phyloP scores from a whole-genome alignment of 2,329 filamentous ascomycete species.

The Nothomitra cinnamomea region DNA sequence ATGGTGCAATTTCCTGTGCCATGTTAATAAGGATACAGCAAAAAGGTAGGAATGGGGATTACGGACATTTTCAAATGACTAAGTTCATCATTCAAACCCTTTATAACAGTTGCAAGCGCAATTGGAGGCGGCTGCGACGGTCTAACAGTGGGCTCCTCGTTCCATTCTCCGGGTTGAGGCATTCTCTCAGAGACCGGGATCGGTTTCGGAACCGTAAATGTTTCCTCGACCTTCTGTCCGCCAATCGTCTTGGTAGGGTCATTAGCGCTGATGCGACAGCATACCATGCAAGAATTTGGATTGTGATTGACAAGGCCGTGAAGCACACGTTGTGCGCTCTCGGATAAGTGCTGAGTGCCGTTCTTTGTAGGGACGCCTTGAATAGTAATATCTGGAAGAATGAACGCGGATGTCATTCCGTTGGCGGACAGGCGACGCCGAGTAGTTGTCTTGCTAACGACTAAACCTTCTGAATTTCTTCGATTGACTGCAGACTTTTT shows the following conservation, averaged over 20 bases:
- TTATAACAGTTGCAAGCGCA: slow-evolving; percentile 69
- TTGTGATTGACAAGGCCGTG: slow-evolving; percentile 37
- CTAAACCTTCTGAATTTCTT: slow-evolving; percentile 1
- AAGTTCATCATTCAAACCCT: slow-evolving; percentile 64
- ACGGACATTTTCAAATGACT: slow-evolving; percentile 52
- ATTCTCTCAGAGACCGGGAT: slow-evolving; percentile 48
- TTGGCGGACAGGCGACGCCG: slow-evolving; percentile 20
- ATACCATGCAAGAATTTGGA: slow-evolving; percentile 39
- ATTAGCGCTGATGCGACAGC: slow-evolving; percentile 25
- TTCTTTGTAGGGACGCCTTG: slow-evolving; percentile 9
- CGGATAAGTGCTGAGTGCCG: slow-evolving; percentile 23
- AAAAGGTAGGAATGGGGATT: neutral
- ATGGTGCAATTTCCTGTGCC: slow-evolving; percentile 11
- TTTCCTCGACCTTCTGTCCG: slow-evolving; percentile 35
- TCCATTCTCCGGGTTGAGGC: slow-evolving; percentile 31
- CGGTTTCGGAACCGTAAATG: slow-evolving; percentile 44
- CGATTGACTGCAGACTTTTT: neutral
- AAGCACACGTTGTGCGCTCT: slow-evolving; percentile 34
- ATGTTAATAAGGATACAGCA: neutral
- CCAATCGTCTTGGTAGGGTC: slow-evolving; percentile 10
- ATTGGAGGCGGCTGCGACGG: slow-evolving; percentile 51
- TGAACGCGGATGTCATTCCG: slow-evolving; percentile 42
- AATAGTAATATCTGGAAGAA: slow-evolving; percentile 40
- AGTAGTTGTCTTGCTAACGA: neutral
- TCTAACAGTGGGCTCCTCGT: slow-evolving; percentile 42